Base-by-base conservation (phyloP, 192 early-diverging fungal species). In the Coemansia sp. region DNA sequence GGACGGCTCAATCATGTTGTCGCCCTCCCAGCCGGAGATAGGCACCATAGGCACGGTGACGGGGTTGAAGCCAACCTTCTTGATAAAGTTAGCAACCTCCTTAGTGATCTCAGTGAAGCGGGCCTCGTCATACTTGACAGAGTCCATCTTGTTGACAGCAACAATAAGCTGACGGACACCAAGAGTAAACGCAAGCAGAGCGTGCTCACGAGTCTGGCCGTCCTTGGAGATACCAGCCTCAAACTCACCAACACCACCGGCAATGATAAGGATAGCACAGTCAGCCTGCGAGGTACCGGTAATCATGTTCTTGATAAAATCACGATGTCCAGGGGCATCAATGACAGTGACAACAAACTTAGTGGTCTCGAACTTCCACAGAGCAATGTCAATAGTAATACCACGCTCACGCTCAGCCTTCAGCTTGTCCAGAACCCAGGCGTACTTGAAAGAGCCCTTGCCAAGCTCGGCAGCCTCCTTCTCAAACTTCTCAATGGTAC, bases 231-330 rank as follows among this genome's bases (percentile, higher is more conserved):
- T 97, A 94, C 95, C 95, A 86, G 94, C 93, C 86, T 96, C 94
- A 80, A 91, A 91, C 75, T 89, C 88, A 88, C 93, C 93, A 82
- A 85, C 86, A 90, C 91, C 93, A 72, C 88, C 90, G 75, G 91
- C 90, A 85, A 97, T 92, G 72, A 97, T 94, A 75, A 98, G 92
- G 76, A 98, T 90, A 83, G 91, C 96, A 82, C 93, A 94, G 80
- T 98, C 96, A 64, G 95, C 96, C 88, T 95, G 95, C 72, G 93
- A 94, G 76, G 96, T 94, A 88, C 96, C 96, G 84, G 96, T 95
- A 83, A 97, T 97, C 95, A 95, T 98, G 93, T 98, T 98, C 88
- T 97, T 97, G 89, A 98, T 97, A 91, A 98, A 98, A 89, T 98
- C 96, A 85, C 96, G 91, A 90, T 98, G 96, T 62, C 96, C 96